Evolutionary conservation across 2,329 filamentous ascomycete genomes (phyloP).

Genomic region (Akanthomyces muscarius): DNA sequence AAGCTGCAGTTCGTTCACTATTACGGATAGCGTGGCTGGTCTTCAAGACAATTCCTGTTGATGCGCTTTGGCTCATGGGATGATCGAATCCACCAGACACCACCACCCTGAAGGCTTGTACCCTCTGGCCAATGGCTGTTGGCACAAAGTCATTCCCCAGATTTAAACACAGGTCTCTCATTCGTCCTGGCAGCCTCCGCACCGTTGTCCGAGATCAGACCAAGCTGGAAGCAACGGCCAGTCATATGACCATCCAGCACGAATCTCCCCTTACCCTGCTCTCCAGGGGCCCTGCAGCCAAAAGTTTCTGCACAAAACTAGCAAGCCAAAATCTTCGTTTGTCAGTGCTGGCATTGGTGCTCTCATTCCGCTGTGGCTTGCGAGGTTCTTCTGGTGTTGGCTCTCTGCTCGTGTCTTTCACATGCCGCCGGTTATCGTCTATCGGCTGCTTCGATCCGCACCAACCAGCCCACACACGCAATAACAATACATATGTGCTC

Average conservation of each 20-base stretch:
- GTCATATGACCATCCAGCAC: background rate
- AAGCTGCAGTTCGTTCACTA: background rate
- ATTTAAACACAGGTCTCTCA: background rate
- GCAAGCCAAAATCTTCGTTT: background rate
- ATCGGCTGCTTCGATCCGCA: background rate
- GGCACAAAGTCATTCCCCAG: background rate
- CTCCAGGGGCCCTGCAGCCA: background rate
- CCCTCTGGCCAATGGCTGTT: background rate
- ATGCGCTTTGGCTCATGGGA: background rate
- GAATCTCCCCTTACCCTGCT: slow-evolving; percentile 12
- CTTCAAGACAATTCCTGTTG: background rate
- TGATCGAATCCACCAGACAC: background rate
- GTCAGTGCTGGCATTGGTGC: background rate
- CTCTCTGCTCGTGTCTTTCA: background rate
- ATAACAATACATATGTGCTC: background rate
- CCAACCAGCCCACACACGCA: slow-evolving; percentile 5
- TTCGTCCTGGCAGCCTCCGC: slow-evolving; percentile 13
- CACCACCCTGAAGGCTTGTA: background rate
- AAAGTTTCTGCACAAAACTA: background rate
- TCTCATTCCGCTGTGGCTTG: background rate
- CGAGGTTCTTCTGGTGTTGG: background rate
- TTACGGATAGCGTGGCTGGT: background rate
- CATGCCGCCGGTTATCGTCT: background rate
- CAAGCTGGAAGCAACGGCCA: background rate
- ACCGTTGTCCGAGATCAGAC: slow-evolving; percentile 10